Evolutionary conservation across 2,329 filamentous ascomycete genomes (phyloP).

Genomic region (Aspergillus latus): DNA sequence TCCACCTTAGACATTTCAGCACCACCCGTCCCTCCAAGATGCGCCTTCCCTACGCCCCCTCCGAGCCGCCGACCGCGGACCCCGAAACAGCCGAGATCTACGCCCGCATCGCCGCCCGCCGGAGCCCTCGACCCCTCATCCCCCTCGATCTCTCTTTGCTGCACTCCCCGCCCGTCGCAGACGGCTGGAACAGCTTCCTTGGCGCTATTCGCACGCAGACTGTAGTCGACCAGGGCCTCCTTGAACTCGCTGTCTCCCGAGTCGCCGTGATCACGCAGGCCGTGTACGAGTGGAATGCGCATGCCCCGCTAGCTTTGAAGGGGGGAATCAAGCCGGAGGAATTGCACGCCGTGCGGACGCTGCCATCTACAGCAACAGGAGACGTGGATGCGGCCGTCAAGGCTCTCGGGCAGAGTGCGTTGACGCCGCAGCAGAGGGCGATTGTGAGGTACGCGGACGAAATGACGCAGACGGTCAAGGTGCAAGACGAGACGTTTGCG

Average conservation of each 20-base stretch:
- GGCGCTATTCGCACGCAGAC: constrained; percentile 56
- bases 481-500: constrained; percentile 67
- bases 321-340: constrained; percentile 35
- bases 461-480: constrained; percentile 73
- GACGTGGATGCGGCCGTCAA: constrained; percentile 35
- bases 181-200: constrained; percentile 64
- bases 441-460: constrained; percentile 75
- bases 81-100: constrained; percentile 52
- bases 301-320: constrained; percentile 63
- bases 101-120: constrained; percentile 64
- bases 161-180: constrained; percentile 70
- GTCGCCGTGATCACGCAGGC: constrained; percentile 77
- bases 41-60: constrained; percentile 40
- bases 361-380: constrained; percentile 52
- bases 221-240: constrained; percentile 50
- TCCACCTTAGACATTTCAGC: background rate
- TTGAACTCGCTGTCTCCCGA: constrained; percentile 76
- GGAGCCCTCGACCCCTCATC: constrained; percentile 68
- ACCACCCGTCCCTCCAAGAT: constrained; percentile 21
- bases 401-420: constrained; percentile 38
- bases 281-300: constrained; percentile 82
- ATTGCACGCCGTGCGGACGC: constrained; percentile 53
- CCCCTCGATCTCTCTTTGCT: constrained; percentile 73
- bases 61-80: constrained; percentile 23
- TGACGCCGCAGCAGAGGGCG: constrained; percentile 64